Conservation (phyloP, 2,329 filamentous ascomycete genomes). For the Sclerotinia glacialis region DNA sequence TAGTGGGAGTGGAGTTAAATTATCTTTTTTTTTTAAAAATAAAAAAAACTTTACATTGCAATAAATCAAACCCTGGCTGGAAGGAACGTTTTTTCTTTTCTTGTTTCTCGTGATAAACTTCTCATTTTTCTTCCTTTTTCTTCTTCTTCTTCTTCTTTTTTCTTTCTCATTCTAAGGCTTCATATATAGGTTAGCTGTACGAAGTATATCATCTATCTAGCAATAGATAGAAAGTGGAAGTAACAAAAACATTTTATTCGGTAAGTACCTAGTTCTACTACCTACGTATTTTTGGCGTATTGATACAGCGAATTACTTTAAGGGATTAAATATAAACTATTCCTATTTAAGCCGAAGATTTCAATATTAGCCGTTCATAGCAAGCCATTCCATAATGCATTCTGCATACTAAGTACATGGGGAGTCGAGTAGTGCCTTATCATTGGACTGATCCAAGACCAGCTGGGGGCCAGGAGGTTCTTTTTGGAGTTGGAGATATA, state of each 20-base stretch:
- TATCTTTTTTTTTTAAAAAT: not conserved
- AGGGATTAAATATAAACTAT: not conserved
- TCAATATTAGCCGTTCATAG: constrained; percentile 14
- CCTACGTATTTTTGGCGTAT: not conserved
- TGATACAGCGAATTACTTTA: not conserved
- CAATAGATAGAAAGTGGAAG: not conserved
- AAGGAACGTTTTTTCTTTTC: not conserved
- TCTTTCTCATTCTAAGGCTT: not conserved
- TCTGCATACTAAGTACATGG: constrained; percentile 26
- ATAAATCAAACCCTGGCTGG: not conserved
- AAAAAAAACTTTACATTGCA: not conserved
- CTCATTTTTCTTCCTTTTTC: not conserved
- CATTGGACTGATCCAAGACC: constrained; percentile 29
- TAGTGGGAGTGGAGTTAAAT: constrained; percentile 5
- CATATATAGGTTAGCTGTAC: not conserved
- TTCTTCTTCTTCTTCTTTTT: not conserved
- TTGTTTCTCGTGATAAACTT: not conserved
- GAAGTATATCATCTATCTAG: not conserved
- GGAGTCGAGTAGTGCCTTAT: constrained; percentile 26
- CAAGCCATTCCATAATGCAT: not conserved
- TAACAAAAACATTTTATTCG: not conserved
- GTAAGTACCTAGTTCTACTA: not conserved
- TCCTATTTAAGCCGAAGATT: not conserved
- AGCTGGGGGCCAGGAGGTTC: constrained; percentile 14
- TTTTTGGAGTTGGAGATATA: constrained; percentile 21